These are phyloP conservation scores for Gracilaria domingensis DNA, from an alignment of 23 red algal genomes.

Conservation along the genomic window DNA sequence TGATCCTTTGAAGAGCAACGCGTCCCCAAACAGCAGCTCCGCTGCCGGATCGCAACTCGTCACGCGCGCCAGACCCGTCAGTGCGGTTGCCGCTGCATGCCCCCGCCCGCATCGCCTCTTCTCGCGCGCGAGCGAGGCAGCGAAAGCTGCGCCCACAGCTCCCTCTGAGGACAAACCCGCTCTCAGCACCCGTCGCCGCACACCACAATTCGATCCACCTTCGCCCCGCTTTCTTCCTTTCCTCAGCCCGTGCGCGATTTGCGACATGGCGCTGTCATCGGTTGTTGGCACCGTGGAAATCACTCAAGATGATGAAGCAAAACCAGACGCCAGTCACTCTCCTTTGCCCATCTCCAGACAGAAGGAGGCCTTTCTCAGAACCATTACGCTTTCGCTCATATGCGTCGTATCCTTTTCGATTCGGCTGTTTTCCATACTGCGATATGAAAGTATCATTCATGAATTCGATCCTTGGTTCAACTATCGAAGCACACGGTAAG, in stretches of 20 bases:
- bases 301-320: background rate
- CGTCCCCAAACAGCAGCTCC: too few species aligned
- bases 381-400: conserved; percentile 66
- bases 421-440: conserved; percentile 93
- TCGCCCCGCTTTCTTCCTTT: background rate
- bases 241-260: background rate
- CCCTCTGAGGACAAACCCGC: too few species aligned
- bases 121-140: too few species aligned
- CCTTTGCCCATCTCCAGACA: conserved; percentile 10
- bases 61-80: too few species aligned
- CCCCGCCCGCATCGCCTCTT: too few species aligned
- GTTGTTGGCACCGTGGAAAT: background rate
- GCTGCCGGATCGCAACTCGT: too few species aligned
- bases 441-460: conserved; percentile 99
- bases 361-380: conserved; percentile 75
- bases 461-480: conserved; percentile 99
- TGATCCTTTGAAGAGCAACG: too few species aligned
- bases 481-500: conserved; percentile 88
- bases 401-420: conserved; percentile 85
- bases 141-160: too few species aligned
- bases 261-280: conserved; percentile 5
- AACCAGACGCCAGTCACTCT: background rate
- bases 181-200: too few species aligned
- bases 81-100: too few species aligned
- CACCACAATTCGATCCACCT: background rate